Conservation (phyloP, 495 filamentous ascomycete species). For the Aspergillus incahuasiensis region DNA sequence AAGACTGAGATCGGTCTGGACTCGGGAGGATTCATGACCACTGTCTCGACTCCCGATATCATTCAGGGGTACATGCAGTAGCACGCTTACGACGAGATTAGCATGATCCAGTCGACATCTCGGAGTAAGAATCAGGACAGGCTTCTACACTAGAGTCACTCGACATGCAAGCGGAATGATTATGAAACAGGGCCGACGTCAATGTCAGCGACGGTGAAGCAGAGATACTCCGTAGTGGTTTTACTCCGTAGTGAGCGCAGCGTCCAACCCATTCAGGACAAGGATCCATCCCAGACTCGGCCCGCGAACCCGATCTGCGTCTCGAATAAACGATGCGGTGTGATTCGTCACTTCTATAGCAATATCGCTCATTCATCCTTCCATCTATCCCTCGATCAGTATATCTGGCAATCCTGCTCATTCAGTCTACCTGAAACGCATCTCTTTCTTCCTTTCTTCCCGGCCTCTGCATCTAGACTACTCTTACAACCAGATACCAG, state of each 20-base stretch:
- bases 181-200: not conserved
- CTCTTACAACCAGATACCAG: too few species aligned
- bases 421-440: not conserved
- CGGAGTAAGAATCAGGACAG: not conserved
- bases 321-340: not conserved
- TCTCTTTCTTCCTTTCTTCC: not conserved
- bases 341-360: slow-evolving; percentile 33
- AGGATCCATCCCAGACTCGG: not conserved
- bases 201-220: not conserved
- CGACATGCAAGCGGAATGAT: too few species aligned
- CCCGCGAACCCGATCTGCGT: not conserved
- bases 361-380: slow-evolving; percentile 3
- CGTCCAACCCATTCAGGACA: not conserved
- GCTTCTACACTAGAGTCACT: too few species aligned
- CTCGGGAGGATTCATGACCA: not conserved
- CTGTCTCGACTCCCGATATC: too few species aligned
- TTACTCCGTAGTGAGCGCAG: not conserved
- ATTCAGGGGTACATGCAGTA: not conserved
- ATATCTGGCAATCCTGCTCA: too few species aligned
- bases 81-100: not conserved
- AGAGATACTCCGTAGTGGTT: too few species aligned
- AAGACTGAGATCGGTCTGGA: not conserved
- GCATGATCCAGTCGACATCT: not conserved
- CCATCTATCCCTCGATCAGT: not conserved
- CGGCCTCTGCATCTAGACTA: too few species aligned